These are phyloP conservation scores for Ceratobasidium sp. DNA, from an alignment of 1,284 basidiomycete species.

Conservation along the genomic window DNA sequence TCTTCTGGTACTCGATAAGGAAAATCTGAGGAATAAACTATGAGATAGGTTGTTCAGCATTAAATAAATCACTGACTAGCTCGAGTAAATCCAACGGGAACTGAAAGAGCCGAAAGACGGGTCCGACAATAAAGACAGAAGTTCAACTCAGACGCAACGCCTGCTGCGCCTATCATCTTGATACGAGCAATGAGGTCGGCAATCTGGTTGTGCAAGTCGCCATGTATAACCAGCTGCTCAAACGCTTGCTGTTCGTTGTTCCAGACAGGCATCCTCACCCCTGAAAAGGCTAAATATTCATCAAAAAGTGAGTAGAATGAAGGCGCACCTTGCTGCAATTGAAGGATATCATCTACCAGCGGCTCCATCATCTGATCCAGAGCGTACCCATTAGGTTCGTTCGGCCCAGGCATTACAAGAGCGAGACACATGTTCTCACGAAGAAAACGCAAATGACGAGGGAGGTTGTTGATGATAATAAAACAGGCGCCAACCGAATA, in stretches of 20 bases:
- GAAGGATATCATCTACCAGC: slow-evolving; percentile 11
- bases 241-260: not conserved
- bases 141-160: not conserved
- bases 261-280: too few relatives aligned
- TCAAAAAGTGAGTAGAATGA: not conserved
- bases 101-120: not conserved
- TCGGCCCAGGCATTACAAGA: slow-evolving; percentile 21
- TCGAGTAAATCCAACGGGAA: not conserved
- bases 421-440: slow-evolving; percentile 16
- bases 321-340: slow-evolving; percentile 8
- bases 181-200: slow-evolving; percentile 4
- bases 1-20: not conserved
- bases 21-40: not conserved
- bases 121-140: not conserved
- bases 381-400: not conserved
- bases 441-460: slow-evolving; percentile 1
- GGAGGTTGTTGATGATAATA: slow-evolving; percentile 15
- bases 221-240: not conserved
- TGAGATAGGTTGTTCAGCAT: not conserved
- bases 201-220: not conserved
- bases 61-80: not conserved
- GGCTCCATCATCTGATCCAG: slow-evolving; percentile 30
- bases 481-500: slow-evolving; percentile 10
- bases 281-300: too few relatives aligned
- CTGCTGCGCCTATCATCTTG: not conserved